phyloP scores from a whole-genome alignment of 768 basidiomycete genomes.

The Tylopilus rubrobrunneus region DNA sequence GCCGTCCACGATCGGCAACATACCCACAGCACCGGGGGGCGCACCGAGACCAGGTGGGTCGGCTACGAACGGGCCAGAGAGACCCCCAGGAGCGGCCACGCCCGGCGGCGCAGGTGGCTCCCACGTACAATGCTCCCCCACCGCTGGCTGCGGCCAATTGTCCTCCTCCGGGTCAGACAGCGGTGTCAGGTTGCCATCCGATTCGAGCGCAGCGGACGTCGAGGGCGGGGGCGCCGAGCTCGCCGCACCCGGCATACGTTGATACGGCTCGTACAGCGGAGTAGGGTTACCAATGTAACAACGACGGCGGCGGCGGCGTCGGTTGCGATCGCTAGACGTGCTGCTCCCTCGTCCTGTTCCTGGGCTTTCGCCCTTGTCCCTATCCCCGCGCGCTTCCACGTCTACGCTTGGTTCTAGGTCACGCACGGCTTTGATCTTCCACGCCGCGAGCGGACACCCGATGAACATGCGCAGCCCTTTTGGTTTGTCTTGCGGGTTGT shows the following conservation, averaged over 20 bases:
- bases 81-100: neutral
- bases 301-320: neutral
- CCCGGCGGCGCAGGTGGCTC: constrained; percentile 8
- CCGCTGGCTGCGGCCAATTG: constrained; percentile 31
- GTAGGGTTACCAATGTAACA: constrained; percentile 19
- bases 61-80: neutral
- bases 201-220: constrained; percentile 4
- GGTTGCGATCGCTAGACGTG: neutral
- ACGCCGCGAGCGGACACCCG: constrained; percentile 21
- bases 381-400: neutral
- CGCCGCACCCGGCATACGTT: constrained; percentile 13
- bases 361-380: neutral
- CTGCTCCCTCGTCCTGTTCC: neutral
- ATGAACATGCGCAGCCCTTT: constrained; percentile 22
- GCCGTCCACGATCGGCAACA: neutral
- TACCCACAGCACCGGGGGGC: neutral
- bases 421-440: constrained; percentile 19
- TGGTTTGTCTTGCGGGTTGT: neutral
- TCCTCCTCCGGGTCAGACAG: constrained; percentile 8
- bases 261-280: constrained; percentile 18
- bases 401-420: constrained; percentile 21
- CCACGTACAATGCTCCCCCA: constrained; percentile 31
- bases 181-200: constrained; percentile 13
- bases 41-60: neutral
- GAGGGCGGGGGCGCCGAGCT: constrained; percentile 7